Conservation (phyloP, 768 basidiomycete genomes). For the Tylopilus plumbeoviolaceoides region DNA sequence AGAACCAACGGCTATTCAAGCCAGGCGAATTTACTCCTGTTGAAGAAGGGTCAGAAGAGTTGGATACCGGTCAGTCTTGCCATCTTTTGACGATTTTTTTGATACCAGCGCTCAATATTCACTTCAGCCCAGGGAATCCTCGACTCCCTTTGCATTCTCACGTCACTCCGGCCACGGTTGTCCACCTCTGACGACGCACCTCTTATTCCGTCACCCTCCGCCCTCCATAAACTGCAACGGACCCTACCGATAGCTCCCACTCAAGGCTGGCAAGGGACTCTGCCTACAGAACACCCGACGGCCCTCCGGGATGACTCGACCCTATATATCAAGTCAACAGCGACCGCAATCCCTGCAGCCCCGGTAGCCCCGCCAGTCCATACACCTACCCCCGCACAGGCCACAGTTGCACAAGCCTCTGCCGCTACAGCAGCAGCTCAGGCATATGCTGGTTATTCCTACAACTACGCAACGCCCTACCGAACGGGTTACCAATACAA, state of each 20-base stretch:
- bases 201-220: conserved; percentile 57
- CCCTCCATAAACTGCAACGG: conserved; percentile 68
- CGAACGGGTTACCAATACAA: conserved; percentile 36
- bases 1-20: conserved; percentile 49
- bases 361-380: conserved; percentile 32
- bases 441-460: conserved; percentile 32
- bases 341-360: conserved; percentile 31
- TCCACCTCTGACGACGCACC: conserved; percentile 39
- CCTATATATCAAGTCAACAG: conserved; percentile 53
- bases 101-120: conserved; percentile 10
- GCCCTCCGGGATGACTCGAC: conserved; percentile 77
- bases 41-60: conserved; percentile 73
- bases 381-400: conserved; percentile 31
- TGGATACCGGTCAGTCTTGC: conserved; percentile 66
- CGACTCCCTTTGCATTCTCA: conserved; percentile 62
- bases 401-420: conserved; percentile 21
- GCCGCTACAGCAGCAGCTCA: conserved; percentile 23
- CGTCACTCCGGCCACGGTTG: conserved; percentile 67
- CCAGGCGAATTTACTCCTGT: conserved; percentile 45
- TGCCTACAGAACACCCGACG: conserved; percentile 50
- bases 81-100: conserved; percentile 1
- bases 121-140: conserved; percentile 65
- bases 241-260: conserved; percentile 59
- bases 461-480: conserved; percentile 34
- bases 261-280: conserved; percentile 71